Evolutionary conservation across 805 yeast genomes (phyloP).

Genomic region (Wickerhamiella kurtzmanii): DNA sequence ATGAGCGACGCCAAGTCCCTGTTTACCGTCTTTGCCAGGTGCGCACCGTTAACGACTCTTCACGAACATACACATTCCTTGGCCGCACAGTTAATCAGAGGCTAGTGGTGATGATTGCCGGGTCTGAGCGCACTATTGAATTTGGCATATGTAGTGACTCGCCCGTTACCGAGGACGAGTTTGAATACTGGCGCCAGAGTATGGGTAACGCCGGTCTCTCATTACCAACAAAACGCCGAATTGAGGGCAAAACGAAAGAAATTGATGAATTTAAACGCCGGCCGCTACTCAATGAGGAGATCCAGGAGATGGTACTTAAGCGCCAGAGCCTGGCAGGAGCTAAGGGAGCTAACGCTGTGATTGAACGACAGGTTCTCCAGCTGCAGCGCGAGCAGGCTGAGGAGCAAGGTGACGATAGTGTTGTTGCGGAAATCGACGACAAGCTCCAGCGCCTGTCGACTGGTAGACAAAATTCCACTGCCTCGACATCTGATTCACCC

Average conservation of each 20-base stretch:
- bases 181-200: conserved; percentile 50
- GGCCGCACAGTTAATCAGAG: conserved; percentile 41
- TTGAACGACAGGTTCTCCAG: conserved; percentile 54
- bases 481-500: not conserved
- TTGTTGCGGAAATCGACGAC: conserved; percentile 24
- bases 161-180: conserved; percentile 57
- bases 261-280: conserved; percentile 49
- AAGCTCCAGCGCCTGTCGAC: conserved; percentile 13
- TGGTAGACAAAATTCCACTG: not conserved
- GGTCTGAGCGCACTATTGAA: conserved; percentile 57
- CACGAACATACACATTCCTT: conserved; percentile 38
- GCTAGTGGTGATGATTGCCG: conserved; percentile 71
- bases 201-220: conserved; percentile 42
- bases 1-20: conserved; percentile 45
- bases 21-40: conserved; percentile 77
- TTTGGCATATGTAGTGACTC: conserved; percentile 72
- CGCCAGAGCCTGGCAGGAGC: conserved; percentile 51
- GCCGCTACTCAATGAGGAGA: conserved; percentile 54
- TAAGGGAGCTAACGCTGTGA: conserved; percentile 62
- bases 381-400: conserved; percentile 66
- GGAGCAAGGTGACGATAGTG: conserved; percentile 28
- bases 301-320: conserved; percentile 62
- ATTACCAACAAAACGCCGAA: conserved; percentile 50
- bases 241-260: conserved; percentile 51
- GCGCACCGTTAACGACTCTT: conserved; percentile 38